These are phyloP conservation scores for Lactarius sp. DNA, from an alignment of 768 basidiomycete genomes.

Conservation along the genomic window DNA sequence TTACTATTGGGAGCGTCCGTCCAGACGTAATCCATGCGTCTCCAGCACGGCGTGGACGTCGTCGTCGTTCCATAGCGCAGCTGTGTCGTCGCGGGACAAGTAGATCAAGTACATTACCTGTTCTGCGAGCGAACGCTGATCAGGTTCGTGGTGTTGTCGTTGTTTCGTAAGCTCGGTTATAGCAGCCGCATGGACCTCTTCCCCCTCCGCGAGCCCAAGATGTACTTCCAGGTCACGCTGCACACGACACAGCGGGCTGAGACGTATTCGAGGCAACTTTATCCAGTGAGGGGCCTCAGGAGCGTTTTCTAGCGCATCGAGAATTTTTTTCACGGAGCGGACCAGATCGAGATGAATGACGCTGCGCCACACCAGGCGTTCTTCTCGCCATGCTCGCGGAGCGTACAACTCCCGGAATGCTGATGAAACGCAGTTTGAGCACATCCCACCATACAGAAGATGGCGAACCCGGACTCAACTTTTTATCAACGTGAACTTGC, in stretches of 20 bases:
- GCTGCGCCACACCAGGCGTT: constrained; percentile 69
- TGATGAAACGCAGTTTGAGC: neutral
- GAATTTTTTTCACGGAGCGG: constrained; percentile 38
- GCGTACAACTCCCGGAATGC: neutral
- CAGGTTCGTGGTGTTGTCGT: constrained; percentile 3
- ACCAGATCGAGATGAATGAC: constrained; percentile 61
- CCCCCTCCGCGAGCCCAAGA: constrained; percentile 1
- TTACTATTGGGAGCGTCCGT: constrained; percentile 69
- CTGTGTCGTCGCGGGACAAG: constrained; percentile 60
- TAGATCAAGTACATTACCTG: constrained; percentile 53
- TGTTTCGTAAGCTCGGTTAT: constrained; percentile 24
- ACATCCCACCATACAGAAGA: neutral
- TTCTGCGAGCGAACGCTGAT: constrained; percentile 36
- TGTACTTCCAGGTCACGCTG: constrained; percentile 6
- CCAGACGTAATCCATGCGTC: constrained; percentile 45
- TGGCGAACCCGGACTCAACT: neutral
- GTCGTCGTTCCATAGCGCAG: constrained; percentile 59
- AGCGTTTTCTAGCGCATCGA: constrained; percentile 33
- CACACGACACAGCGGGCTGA: constrained; percentile 33
- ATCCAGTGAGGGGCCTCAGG: neutral
- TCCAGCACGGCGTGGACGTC: constrained; percentile 55
- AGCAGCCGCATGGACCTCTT: constrained; percentile 22
- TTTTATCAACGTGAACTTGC: neutral
- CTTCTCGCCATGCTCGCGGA: constrained; percentile 44
- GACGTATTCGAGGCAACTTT: constrained; percentile 19